Evolutionary conservation across 805 yeast genomes (phyloP), one percentile per base, ranked within the genome.

Genomic region (Candida golubevii): DNA sequence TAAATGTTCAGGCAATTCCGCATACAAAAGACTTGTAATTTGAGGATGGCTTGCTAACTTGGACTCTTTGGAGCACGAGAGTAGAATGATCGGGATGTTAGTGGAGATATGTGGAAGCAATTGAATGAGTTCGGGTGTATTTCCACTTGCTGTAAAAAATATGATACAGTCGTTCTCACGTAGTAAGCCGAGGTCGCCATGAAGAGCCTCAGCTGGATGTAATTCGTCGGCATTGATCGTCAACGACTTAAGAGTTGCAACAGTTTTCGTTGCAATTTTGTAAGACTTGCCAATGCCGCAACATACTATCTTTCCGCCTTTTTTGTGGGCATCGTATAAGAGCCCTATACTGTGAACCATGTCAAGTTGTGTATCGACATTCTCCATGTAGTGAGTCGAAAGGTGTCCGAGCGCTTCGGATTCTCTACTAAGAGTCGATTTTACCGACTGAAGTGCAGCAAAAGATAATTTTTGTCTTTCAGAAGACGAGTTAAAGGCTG

Each of bases 171-270:
- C 87, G 13, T 73, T 74, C 26, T 75, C 78, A 40, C 77, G 64
- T 8, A 89, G 65, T 33, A 82, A 64, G 2, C 97, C 97, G 54
- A 88, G 72, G 61, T 88, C 97, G 6, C 97, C 97, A 60, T 88
- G 97, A 14, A 89, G 67, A 0, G 96, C 96, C 48, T 88, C 97
- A 4, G 86, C 68, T 0, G 97, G 96, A 58, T 88, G 96, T 42
- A 88, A 65, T 1, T 76, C 54, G 0, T 80, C 77, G 0, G 95
- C 72, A 41, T 79, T 81, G 41, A 88, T 74, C 28, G 89, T 82
- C 46, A 89, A 69, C 0, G 96, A 87, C 58, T 84, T 86, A 62
- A 88, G 67, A 5, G 96, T 88, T 8, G 96, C 95, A 42, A 79
- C 87, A 11, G 83, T 67, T 63, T 88, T 88, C 45, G 76, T 70